A percentile compares a stretch with the other conserved stretches of the same genome.
Evolutionary conservation across 2,329 filamentous ascomycete species (phyloP).

Genomic region (Penicillium sp.): DNA sequence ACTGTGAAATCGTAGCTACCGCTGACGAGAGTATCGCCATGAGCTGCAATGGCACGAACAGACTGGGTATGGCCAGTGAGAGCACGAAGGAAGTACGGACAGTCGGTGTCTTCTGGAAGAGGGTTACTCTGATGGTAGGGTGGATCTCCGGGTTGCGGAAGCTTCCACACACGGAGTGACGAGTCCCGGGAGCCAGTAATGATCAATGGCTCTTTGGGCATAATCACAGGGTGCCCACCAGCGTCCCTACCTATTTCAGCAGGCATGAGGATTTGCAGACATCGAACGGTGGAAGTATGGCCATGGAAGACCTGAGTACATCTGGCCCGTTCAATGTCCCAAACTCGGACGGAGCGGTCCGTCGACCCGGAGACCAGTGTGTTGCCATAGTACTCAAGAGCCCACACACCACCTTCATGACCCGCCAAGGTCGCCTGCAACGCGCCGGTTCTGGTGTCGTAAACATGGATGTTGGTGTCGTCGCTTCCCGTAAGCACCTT

Average conservation of each 20-base stretch:
- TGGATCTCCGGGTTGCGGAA: constrained; percentile 74
- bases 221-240: constrained; percentile 74
- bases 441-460: constrained; percentile 91
- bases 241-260: constrained; percentile 67
- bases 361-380: constrained; percentile 93
- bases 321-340: constrained; percentile 90
- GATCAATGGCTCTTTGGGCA: constrained; percentile 90
- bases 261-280: constrained; percentile 89
- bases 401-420: constrained; percentile 97
- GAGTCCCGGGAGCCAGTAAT: constrained; percentile 97
- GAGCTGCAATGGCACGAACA: constrained; percentile 89
- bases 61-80: constrained; percentile 86
- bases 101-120: constrained; percentile 69
- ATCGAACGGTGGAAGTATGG: constrained; percentile 94
- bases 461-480: constrained; percentile 95
- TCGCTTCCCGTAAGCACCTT: constrained; percentile 98
- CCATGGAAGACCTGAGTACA: constrained; percentile 97
- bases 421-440: constrained; percentile 79
- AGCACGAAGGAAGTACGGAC: constrained; percentile 89
- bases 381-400: constrained; percentile 92
- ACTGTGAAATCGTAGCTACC: constrained; percentile 96
- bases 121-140: constrained; percentile 76
- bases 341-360: constrained; percentile 95
- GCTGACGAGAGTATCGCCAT: constrained; percentile 93
- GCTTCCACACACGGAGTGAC: constrained; percentile 87